Evolutionary conservation across 2,329 filamentous ascomycete species (phyloP), one percentile per base, ranked within the genome.

Genomic region (Aspergillus fructus): DNA sequence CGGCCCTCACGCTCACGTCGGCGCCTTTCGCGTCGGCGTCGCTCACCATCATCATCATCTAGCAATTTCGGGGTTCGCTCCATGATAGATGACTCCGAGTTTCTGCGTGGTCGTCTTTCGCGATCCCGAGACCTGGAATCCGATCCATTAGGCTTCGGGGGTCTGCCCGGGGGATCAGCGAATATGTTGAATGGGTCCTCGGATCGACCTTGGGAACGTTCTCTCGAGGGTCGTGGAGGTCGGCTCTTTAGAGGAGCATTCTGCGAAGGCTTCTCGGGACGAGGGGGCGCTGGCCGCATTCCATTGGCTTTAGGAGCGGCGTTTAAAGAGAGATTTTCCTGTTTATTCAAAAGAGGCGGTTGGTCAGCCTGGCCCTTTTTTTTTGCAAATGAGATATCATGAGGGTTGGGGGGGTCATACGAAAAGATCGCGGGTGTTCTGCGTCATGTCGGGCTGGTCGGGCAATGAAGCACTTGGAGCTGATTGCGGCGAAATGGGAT

Each of bases 31-130:
- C 76, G 71, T 58, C 81, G 77, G 48, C 83, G 70, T 76, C 78
- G 69, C 52, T 83, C 80, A 40, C 77, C 81, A 46, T 79, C 78
- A 67, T 75, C 75, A 64, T 78, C 68, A 68, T 21, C 21, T 21
- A 81, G 57, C 66, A 79, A 70, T 74, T 81, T 76, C 8, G 73
- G 71, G 58, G 82, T 62, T 30, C 76, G 76, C 34, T 80, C 83
- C 71, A 85, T 79, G 50, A 86, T 74, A 1, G 85, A 88, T 0
- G 85, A 86, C 62, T 88, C 85, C 0, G 85, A 88, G 66, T 87
- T 86, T 53, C 85, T 82, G 55, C 85, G 79, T 37, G 78, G 78
- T 30, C 82, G 78, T 53, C 71, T 59, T 46, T 64, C 63, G 19
- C 77, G 71, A 49, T 74, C 72, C 48, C 62, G 55, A 15, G 60